Base-by-base conservation (phyloP, 2,329 filamentous ascomycete genomes). In the Sarocladium strictum region DNA sequence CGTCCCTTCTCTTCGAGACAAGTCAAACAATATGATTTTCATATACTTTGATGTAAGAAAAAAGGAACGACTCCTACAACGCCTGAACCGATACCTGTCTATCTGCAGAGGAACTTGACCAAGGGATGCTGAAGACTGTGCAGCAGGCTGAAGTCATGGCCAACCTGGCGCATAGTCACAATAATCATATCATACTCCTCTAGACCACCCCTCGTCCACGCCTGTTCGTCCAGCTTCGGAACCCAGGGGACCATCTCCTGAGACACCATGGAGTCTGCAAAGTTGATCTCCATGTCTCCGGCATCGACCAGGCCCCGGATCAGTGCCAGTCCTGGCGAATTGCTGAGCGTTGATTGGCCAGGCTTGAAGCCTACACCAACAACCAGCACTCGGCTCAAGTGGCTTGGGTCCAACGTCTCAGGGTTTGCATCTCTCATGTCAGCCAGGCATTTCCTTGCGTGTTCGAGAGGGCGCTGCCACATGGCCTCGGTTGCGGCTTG, bases 341-440 rank as follows among this genome's bases (percentile, higher is more conserved):
- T 74, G 55, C 68, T 71, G 2, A 79, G 62, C 47, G 73, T 70
- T 0, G 72, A 69, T 58, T 79, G 76, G 3, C 76, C 76, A 3
- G 67, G 62, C 62, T 79, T 79, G 65, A 79, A 79, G 7, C 76
- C 76, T 24, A 78, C 65, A 0, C 76, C 76, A 0, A 73, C 73
- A 3, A 77, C 70, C 0, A 77, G 65, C n/a, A 47, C 12, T 3
- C 43, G 43, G 29, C 1, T 76, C 65, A 12, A 65, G 64, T 1
- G 67, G 11, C 49, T 26, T 12, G 19, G 15, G 10, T 29, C n/a
- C 11, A 47, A 15, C 2, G 27, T 9, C 24, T 41, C 17, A n/a
- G 40, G 21, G 15, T 21, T 32, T 14, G 15, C 19, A 15, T 17
- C 5, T 67, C 19, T 57, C 57, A 10, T 29, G 6, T 0, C 54